Percentiles rank a stretch among this genome's conserved stretches.
phyloP scores from a whole-genome alignment of 2,329 filamentous ascomycete species.

The Pseudogymnoascus sp. region DNA sequence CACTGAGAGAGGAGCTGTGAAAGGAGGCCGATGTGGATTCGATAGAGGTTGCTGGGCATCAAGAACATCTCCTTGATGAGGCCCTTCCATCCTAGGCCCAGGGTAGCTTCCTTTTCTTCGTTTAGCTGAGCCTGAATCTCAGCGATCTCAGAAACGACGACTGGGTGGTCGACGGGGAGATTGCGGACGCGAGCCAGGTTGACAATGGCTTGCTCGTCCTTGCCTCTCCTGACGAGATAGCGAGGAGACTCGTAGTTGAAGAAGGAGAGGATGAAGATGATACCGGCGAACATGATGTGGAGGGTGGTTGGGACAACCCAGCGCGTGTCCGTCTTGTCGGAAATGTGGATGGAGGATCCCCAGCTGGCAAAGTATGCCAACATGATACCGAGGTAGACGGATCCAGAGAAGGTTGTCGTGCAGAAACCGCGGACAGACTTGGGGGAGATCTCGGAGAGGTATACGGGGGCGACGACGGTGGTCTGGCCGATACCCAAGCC shows the following conservation, averaged over 20 bases:
- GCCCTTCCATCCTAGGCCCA: conserved; percentile 57
- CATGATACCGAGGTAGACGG: conserved; percentile 72
- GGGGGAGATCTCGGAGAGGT: conserved; percentile 66
- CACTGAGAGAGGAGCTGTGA: conserved; percentile 69
- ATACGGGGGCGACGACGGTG: conserved; percentile 61
- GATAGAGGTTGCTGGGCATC: conserved; percentile 63
- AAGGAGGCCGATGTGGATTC: conserved; percentile 60
- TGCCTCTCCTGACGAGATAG: conserved; percentile 59
- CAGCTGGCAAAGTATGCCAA: conserved; percentile 72
- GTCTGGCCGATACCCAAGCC: conserved; percentile 59
- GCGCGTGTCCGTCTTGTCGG: conserved; percentile 32
- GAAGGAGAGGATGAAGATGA: conserved; percentile 65
- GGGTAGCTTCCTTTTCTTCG: conserved; percentile 64
- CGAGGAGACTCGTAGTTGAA: conserved; percentile 64
- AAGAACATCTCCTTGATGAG: conserved; percentile 62
- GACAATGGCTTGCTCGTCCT: conserved; percentile 49
- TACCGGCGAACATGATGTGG: conserved; percentile 68
- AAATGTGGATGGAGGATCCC: conserved; percentile 46
- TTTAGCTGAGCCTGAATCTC: conserved; percentile 60
- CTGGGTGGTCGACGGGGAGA: conserved; percentile 51
- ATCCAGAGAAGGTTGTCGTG: conserved; percentile 61
- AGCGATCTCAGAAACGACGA: conserved; percentile 54
- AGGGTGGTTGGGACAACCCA: conserved; percentile 65
- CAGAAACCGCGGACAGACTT: conserved; percentile 65
- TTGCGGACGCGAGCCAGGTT: conserved; percentile 53